Conservation (phyloP, 345 rosid species). For the Salix viminalis region DNA sequence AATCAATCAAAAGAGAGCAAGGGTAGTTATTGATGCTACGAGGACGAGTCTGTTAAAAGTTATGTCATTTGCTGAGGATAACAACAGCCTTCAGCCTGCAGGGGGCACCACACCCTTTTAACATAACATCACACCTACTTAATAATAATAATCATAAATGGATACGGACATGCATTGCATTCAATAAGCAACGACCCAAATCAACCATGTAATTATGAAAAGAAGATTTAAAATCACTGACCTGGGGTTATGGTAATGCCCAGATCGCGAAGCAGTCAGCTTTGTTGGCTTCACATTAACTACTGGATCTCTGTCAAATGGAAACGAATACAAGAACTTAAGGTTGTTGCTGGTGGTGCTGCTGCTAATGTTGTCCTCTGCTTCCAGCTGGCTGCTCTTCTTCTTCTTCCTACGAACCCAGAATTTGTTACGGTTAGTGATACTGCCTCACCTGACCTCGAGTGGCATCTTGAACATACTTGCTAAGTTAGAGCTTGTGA, state of each 20-base stretch:
- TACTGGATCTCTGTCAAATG: constrained; percentile 37
- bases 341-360: constrained; percentile 33
- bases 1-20: not conserved
- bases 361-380: constrained; percentile 32
- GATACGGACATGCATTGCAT: no score
- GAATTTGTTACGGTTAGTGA: not conserved
- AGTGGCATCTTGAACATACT: not conserved
- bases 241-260: constrained; percentile 9
- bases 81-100: no score
- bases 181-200: no score
- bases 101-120: no score
- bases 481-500: not conserved
- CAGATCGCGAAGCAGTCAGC: constrained; percentile 40
- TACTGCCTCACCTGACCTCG: no score
- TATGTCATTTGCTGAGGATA: no score
- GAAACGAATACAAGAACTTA: constrained; percentile 49
- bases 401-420: constrained; percentile 44
- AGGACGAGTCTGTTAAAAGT: no score
- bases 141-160: no score
- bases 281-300: not conserved
- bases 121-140: no score
- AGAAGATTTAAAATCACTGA: not conserved
- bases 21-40: not conserved
- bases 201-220: no score
- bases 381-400: constrained; percentile 33